Conservation (phyloP, 2,329 filamentous ascomycete species). For the Claviceps fusiformis region DNA sequence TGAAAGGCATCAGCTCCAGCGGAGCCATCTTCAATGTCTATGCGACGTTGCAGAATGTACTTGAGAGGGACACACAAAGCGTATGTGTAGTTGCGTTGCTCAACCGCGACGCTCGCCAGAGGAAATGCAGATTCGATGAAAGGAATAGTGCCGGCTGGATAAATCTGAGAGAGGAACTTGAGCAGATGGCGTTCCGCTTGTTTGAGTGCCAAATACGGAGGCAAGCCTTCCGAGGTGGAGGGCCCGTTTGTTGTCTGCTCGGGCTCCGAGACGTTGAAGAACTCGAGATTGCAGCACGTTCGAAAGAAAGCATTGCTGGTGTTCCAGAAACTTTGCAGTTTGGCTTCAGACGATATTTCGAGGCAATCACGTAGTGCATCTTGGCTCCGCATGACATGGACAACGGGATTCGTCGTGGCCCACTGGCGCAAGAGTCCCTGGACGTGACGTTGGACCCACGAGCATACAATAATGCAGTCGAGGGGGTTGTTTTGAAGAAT, state of each 20-base stretch:
- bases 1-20: too few relatives aligned
- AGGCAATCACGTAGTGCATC: conserved; percentile 52
- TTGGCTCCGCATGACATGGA: conserved; percentile 55
- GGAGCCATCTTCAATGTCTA: too few relatives aligned
- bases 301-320: conserved; percentile 46
- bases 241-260: background rate
- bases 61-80: too few relatives aligned
- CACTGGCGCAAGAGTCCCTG: conserved; percentile 49
- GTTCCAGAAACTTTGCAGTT: conserved; percentile 43
- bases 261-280: conserved; percentile 56
- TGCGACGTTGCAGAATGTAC: too few relatives aligned
- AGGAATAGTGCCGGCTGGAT: too few relatives aligned
- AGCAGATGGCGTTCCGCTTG: conserved; percentile 56
- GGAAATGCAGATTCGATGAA: too few relatives aligned
- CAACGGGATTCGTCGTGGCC: conserved; percentile 51
- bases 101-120: too few relatives aligned
- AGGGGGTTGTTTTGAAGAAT: conserved; percentile 45
- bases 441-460: conserved; percentile 52
- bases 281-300: conserved; percentile 59
- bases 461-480: conserved; percentile 58
- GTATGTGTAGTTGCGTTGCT: too few relatives aligned
- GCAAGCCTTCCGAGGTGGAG: background rate
- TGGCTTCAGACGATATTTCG: conserved; percentile 38
- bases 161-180: conserved; percentile 30
- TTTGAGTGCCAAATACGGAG: conserved; percentile 45